These are phyloP conservation scores for Penicillium nucicola DNA, from an alignment of 495 filamentous ascomycete species.

Conservation along the genomic window DNA sequence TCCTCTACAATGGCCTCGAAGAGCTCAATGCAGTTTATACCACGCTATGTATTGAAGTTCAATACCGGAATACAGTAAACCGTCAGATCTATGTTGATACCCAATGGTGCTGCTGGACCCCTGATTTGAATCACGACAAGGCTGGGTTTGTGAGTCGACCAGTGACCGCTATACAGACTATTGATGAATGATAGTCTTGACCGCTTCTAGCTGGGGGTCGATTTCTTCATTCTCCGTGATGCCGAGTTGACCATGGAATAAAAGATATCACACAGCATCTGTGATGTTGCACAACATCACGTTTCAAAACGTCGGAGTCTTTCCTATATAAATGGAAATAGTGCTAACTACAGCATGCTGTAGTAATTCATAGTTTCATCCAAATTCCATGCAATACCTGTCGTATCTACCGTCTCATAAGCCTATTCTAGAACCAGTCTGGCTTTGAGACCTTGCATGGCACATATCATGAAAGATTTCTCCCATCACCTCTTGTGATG, in stretches of 20 bases:
- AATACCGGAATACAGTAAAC: not conserved
- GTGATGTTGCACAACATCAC: not conserved
- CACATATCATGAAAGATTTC: no score
- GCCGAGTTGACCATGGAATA: not conserved
- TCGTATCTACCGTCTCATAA: no score
- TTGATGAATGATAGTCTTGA: not conserved
- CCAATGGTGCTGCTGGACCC: conserved; percentile 7
- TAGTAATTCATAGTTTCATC: no score
- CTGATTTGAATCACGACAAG: conserved; percentile 1
- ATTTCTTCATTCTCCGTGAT: not conserved
- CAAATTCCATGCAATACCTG: no score
- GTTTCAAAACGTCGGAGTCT: no score
- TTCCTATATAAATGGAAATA: no score
- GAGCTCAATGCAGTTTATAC: not conserved
- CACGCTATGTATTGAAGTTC: not conserved
- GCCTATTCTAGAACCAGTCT: no score
- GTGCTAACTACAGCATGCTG: no score
- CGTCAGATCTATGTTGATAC: not conserved
- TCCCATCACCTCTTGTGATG: no score
- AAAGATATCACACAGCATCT: not conserved
- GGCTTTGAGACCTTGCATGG: no score
- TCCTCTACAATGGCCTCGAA: not conserved
- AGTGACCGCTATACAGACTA: conserved; percentile 6
- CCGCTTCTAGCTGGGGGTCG: conserved; percentile 1
- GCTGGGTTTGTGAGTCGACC: not conserved